Evolutionary conservation across 1,284 basidiomycete species (phyloP).

Genomic region (Trichosporon coremiiforme): DNA sequence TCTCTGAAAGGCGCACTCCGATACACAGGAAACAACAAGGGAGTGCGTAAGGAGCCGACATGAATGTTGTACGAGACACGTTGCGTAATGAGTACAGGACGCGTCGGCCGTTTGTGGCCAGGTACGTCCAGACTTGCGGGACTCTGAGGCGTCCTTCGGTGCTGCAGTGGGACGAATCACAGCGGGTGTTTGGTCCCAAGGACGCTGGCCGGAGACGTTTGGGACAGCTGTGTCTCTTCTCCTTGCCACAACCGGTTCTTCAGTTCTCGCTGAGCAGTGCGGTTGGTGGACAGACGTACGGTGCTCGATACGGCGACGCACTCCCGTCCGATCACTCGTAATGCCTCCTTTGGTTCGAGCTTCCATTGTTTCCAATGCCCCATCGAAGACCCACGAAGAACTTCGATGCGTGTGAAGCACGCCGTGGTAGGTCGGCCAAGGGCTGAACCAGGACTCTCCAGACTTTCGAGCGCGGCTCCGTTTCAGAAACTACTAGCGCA

Average conservation of each 20-base stretch:
- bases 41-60: neutral
- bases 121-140: neutral
- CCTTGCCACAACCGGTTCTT: too few relatives aligned
- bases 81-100: neutral
- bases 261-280: too few relatives aligned
- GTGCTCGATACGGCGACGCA: too few relatives aligned
- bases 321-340: too few relatives aligned
- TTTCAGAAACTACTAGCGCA: neutral
- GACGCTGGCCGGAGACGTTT: neutral
- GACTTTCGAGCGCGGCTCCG: neutral
- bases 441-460: too few relatives aligned
- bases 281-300: too few relatives aligned
- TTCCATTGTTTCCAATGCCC: neutral
- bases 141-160: neutral
- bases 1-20: neutral
- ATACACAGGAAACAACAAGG: too few relatives aligned
- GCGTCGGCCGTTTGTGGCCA: neutral
- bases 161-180: neutral
- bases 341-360: neutral
- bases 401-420: too few relatives aligned
- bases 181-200: too few relatives aligned
- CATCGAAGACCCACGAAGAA: neutral
- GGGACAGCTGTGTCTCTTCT: neutral
- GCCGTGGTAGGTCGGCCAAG: neutral
- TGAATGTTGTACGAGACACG: neutral